Percentiles rank a stretch among this genome's conserved stretches.
These are phyloP conservation scores for Geranium brycei DNA, from an alignment of 345 rosid species.

Conservation along the genomic window DNA sequence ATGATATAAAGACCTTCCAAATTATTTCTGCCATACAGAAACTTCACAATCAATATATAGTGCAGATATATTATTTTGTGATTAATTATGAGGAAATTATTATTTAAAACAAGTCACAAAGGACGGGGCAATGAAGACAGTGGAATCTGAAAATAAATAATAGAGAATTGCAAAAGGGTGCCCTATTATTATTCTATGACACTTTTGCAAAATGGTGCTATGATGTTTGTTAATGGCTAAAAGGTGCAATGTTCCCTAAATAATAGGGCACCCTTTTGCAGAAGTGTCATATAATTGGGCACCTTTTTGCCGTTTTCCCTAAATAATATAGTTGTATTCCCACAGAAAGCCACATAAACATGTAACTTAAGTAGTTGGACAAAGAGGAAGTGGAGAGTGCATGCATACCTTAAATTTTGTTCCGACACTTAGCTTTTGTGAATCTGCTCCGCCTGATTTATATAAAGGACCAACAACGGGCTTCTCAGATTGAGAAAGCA, in stretches of 20 bases:
- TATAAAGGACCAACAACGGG: conserved; percentile 65
- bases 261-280: too few species aligned
- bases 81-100: neutral
- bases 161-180: too few species aligned
- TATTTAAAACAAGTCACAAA: too few species aligned
- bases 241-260: too few species aligned
- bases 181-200: too few species aligned
- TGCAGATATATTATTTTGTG: neutral
- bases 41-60: neutral
- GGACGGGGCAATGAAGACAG: too few species aligned
- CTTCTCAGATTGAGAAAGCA: conserved; percentile 75
- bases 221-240: too few species aligned
- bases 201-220: too few species aligned
- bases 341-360: neutral
- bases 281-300: too few species aligned
- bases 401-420: conserved; percentile 81
- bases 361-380: neutral
- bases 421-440: conserved; percentile 82
- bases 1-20: neutral
- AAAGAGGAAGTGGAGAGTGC: conserved; percentile 2
- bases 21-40: neutral
- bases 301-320: too few species aligned
- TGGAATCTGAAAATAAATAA: too few species aligned
- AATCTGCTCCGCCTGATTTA: conserved; percentile 96
- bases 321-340: too few species aligned